phyloP scores from a whole-genome alignment of 768 basidiomycete species.

The Dentipellis fragilis region DNA sequence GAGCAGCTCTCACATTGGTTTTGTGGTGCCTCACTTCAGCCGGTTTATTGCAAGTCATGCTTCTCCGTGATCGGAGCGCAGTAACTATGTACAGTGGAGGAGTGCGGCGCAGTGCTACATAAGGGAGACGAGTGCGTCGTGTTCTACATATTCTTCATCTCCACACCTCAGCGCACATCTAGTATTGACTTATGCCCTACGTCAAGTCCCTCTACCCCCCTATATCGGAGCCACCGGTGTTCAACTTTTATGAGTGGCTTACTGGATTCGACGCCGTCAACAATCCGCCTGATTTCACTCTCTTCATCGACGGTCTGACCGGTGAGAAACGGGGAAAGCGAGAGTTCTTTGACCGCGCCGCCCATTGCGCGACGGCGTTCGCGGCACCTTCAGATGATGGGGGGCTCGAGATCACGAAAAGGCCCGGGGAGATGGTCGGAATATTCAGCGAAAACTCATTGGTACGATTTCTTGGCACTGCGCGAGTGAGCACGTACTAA shows the following conservation, averaged over 20 bases:
- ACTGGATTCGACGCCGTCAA: background rate
- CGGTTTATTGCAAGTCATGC: no score
- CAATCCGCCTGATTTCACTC: background rate
- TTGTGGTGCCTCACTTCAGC: no score
- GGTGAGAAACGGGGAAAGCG: background rate
- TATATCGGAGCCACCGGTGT: background rate
- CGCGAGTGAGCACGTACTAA: background rate
- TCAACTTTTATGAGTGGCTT: background rate
- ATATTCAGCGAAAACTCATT: conserved; percentile 62
- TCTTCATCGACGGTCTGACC: background rate
- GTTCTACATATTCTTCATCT: no score
- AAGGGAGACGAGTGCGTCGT: no score
- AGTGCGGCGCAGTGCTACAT: no score
- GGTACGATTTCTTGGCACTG: conserved; percentile 28
- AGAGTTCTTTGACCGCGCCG: background rate
- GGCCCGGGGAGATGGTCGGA: conserved; percentile 51
- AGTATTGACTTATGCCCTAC: background rate
- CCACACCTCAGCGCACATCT: no score
- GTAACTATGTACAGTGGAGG: no score
- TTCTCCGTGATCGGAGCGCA: no score
- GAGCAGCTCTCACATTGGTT: no score
- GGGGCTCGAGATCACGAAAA: conserved; percentile 2
- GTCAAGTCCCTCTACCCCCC: background rate
- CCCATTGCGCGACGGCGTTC: background rate
- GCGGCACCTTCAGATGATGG: conserved; percentile 19